Percentiles rank a stretch among this genome's conserved stretches.
Evolutionary conservation across 2,329 filamentous ascomycete species (phyloP).

Genomic region (Penicillium paneum): DNA sequence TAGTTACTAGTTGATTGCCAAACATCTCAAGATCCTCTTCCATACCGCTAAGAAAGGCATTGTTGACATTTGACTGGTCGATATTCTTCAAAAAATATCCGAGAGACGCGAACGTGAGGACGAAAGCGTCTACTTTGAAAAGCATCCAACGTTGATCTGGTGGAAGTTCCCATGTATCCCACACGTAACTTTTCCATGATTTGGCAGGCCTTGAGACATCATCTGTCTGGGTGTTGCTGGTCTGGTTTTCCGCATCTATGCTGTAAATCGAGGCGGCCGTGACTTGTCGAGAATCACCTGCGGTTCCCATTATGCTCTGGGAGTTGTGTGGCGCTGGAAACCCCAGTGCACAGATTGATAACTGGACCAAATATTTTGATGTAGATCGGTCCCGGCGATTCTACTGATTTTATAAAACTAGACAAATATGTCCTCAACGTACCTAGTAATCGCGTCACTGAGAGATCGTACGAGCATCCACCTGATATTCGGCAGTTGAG

Average conservation of each 20-base stretch:
- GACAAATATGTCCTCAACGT: not conserved
- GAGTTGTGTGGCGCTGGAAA: not conserved
- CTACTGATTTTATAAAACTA: not conserved
- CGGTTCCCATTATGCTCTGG: not conserved
- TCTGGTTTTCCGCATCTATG: slow-evolving; percentile 1
- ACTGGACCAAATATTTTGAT: not conserved
- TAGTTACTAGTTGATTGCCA: slow-evolving; percentile 38
- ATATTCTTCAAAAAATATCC: slow-evolving; percentile 35
- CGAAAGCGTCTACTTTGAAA: slow-evolving; percentile 30
- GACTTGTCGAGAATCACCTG: not conserved
- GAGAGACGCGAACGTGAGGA: slow-evolving; percentile 28
- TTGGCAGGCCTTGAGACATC: slow-evolving; percentile 2
- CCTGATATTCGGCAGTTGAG: not conserved
- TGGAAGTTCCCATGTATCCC: slow-evolving; percentile 25
- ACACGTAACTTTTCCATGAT: slow-evolving; percentile 24
- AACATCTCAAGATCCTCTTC: slow-evolving; percentile 37
- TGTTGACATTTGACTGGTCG: slow-evolving; percentile 44
- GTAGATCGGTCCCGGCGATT: not conserved
- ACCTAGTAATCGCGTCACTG: not conserved
- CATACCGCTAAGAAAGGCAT: slow-evolving; percentile 42
- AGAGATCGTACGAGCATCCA: no score
- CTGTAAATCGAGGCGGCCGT: not conserved
- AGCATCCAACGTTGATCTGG: slow-evolving; percentile 26
- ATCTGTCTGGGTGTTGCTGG: not conserved
- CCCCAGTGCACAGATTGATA: not conserved